phyloP scores from a whole-genome alignment of 495 filamentous ascomycete genomes.

The Hypoxylon lenormandii region DNA sequence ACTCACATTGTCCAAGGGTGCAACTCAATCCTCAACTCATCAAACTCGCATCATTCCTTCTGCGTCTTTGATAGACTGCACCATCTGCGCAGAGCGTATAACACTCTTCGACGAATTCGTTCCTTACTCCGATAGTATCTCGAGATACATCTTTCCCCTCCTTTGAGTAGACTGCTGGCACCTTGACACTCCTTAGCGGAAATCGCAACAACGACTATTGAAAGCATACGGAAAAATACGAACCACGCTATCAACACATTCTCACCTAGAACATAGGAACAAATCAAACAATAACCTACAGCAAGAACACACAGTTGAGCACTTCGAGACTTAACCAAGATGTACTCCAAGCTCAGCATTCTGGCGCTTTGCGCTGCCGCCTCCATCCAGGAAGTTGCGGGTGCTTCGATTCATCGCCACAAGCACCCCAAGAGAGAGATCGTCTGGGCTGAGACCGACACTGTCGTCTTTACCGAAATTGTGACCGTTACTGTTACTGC shows the following conservation, averaged over 20 bases:
- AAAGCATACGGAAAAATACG: conserved; percentile 14
- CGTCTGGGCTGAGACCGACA: conserved; percentile 46
- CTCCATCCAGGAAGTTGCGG: conserved; percentile 43
- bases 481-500: conserved; percentile 43
- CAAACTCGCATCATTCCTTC: conserved; percentile 47
- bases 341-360: conserved; percentile 47
- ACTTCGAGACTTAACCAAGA: conserved; percentile 24
- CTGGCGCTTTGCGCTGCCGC: conserved; percentile 49
- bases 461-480: conserved; percentile 48
- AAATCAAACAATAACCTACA: conserved; percentile 1
- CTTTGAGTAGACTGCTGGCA: conserved; percentile 49
- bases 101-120: conserved; percentile 40
- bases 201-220: conserved; percentile 22
- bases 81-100: conserved; percentile 48
- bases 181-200: conserved; percentile 47
- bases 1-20: conserved; percentile 41
- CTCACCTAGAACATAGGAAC: conserved; percentile 12
- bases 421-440: conserved; percentile 48
- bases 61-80: conserved; percentile 51
- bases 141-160: conserved; percentile 39
- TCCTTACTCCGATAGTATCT: conserved; percentile 40
- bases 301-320: neutral
- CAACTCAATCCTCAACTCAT: conserved; percentile 32
- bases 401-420: conserved; percentile 44
- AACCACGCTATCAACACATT: conserved; percentile 11